Percentiles rank a stretch among this genome's conserved stretches.
phyloP scores from a whole-genome alignment of 768 basidiomycete species.

The Auricularia sp. region DNA sequence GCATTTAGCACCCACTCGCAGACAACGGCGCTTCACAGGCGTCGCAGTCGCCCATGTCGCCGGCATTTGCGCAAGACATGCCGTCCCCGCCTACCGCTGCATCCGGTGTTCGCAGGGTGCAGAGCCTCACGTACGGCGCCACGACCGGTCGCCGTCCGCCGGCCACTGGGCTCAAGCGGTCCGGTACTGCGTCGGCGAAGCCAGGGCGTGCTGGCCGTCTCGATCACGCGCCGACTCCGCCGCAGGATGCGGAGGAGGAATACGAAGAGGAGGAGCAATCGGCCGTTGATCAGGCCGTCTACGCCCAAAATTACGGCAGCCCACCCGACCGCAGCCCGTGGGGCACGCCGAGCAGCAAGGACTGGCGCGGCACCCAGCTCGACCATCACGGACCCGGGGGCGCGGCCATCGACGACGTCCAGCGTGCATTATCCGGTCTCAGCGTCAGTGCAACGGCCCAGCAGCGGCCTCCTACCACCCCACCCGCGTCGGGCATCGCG shows the following conservation, averaged over 20 bases:
- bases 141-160: slow-evolving; percentile 5
- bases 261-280: slow-evolving; percentile 53
- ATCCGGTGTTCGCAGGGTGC: slow-evolving; percentile 67
- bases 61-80: slow-evolving; percentile 43
- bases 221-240: slow-evolving; percentile 25
- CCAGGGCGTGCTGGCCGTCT: slow-evolving; percentile 12
- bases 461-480: slow-evolving; percentile 21
- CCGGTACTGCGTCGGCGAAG: slow-evolving; percentile 44
- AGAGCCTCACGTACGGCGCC: slow-evolving; percentile 50
- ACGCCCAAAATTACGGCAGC: slow-evolving; percentile 30
- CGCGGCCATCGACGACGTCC: slow-evolving; percentile 59
- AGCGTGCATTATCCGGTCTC: slow-evolving; percentile 59
- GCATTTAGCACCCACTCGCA: slow-evolving; percentile 35
- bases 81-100: slow-evolving; percentile 66
- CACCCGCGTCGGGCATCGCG: slow-evolving; percentile 25
- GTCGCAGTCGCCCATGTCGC: slow-evolving; percentile 48
- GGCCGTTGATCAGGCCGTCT: slow-evolving; percentile 31
- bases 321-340: slow-evolving; percentile 59
- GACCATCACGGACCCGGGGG: slow-evolving; percentile 7
- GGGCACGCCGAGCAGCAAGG: slow-evolving; percentile 40
- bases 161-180: slow-evolving; percentile 52
- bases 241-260: slow-evolving; percentile 31
- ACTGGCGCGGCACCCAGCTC: slow-evolving; percentile 39
- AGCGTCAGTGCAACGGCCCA: slow-evolving; percentile 38
- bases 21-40: slow-evolving; percentile 41